Evolutionary conservation across 2,329 filamentous ascomycete species (phyloP).

Genomic region (Pyrenochaeta sp.): DNA sequence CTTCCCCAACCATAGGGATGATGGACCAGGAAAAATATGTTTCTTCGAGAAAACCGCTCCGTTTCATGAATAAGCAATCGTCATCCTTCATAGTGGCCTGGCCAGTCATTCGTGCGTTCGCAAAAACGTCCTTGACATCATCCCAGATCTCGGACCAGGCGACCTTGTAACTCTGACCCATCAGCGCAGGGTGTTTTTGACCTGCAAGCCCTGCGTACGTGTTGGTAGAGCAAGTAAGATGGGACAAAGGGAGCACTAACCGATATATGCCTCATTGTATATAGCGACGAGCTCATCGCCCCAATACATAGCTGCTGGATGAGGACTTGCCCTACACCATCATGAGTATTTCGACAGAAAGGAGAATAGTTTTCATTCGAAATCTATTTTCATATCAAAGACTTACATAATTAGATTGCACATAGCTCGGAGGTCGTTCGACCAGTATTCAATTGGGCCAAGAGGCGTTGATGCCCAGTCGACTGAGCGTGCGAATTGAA

Average conservation of each 20-base stretch:
- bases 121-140: slow-evolving; percentile 73
- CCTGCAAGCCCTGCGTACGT: slow-evolving; percentile 65
- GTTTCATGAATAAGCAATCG: slow-evolving; percentile 75
- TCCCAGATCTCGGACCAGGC: slow-evolving; percentile 81
- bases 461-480: slow-evolving; percentile 79
- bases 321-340: slow-evolving; percentile 45
- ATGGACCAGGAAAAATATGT: slow-evolving; percentile 86
- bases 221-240: slow-evolving; percentile 4
- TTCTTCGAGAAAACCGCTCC: slow-evolving; percentile 77
- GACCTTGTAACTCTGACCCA: slow-evolving; percentile 75
- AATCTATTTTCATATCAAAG: neutral
- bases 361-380: neutral
- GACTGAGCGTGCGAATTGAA: slow-evolving; percentile 73
- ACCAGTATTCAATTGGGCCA: slow-evolving; percentile 79
- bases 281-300: slow-evolving; percentile 73
- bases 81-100: slow-evolving; percentile 87
- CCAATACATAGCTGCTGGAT: slow-evolving; percentile 80
- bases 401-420: slow-evolving; percentile 78
- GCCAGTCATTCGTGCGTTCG: slow-evolving; percentile 71
- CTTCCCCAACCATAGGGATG: slow-evolving; percentile 76
- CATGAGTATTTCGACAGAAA: slow-evolving; percentile 7
- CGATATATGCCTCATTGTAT: slow-evolving; percentile 75
- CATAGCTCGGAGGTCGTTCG: slow-evolving; percentile 75
- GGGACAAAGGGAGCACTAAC: slow-evolving; percentile 18
- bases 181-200: slow-evolving; percentile 77